Evolutionary conservation across 2,329 filamentous ascomycete genomes (phyloP).

Genomic region (Bipolaris cookei): DNA sequence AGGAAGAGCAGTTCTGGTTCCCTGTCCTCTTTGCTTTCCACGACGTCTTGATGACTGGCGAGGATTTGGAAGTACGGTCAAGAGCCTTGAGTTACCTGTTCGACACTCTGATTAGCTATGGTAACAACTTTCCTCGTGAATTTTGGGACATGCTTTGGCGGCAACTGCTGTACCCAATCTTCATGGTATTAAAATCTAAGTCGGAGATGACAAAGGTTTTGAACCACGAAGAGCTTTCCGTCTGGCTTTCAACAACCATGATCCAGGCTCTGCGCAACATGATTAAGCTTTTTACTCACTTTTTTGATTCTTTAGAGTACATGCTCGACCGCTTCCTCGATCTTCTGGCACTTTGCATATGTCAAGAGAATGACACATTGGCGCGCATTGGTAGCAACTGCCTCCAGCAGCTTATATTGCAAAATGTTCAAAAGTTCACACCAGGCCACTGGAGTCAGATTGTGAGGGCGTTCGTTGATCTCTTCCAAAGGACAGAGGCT

Average conservation of each 20-base stretch:
- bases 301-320: constrained; percentile 93
- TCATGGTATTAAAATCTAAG: constrained; percentile 94
- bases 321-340: constrained; percentile 99
- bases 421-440: constrained; percentile 93
- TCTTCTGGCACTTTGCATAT: constrained; percentile 92
- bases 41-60: constrained; percentile 98
- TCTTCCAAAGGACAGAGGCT: constrained; percentile 93
- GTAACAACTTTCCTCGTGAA: constrained; percentile 86
- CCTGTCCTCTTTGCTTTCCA: constrained; percentile 98
- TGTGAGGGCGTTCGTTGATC: constrained; percentile 91
- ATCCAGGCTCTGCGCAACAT: constrained; percentile 98
- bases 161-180: constrained; percentile 96
- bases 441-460: constrained; percentile 91
- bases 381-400: constrained; percentile 98
- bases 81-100: constrained; percentile 94
- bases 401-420: constrained; percentile 91
- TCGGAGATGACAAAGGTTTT: constrained; percentile 95
- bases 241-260: constrained; percentile 99
- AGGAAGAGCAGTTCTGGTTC: constrained; percentile 99
- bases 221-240: constrained; percentile 94
- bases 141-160: constrained; percentile 99
- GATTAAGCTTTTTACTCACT: constrained; percentile 98
- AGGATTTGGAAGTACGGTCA: constrained; percentile 93
- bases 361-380: constrained; percentile 98
- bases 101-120: constrained; percentile 87